Conservation (phyloP, 192 early-diverging fungal genomes). For the Mortierella alpina region DNA sequence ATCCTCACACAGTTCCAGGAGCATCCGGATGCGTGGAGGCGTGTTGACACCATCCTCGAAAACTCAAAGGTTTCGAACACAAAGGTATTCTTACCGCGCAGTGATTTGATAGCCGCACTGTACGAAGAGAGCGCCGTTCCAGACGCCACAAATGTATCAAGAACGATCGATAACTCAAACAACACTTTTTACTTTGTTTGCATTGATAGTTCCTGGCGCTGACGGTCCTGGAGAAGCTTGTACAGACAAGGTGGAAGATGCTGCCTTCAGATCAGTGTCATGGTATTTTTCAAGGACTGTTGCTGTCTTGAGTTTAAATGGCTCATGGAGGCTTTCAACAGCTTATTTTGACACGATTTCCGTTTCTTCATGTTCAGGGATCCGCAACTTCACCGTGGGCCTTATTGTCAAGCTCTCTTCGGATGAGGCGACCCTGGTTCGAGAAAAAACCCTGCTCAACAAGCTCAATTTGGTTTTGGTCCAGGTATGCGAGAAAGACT, state of each 20-base stretch:
- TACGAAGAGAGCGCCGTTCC: too few species aligned
- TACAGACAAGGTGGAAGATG: conserved; percentile 97
- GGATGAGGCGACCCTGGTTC: conserved; percentile 80
- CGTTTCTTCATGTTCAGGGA: conserved; percentile 62
- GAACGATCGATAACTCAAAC: too few species aligned
- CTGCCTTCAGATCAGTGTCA: conserved; percentile 83
- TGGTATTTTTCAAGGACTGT: conserved; percentile 54
- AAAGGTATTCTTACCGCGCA: conserved; percentile 70
- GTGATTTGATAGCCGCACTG: too few species aligned
- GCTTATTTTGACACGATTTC: background rate
- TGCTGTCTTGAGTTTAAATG: background rate
- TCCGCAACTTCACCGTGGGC: conserved; percentile 94
- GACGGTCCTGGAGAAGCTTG: conserved; percentile 91
- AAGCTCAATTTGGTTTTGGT: conserved; percentile 97
- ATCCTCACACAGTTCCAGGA: conserved; percentile 93
- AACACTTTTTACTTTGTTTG: too few species aligned
- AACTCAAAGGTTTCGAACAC: conserved; percentile 78
- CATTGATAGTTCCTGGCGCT: conserved; percentile 86
- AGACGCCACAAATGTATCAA: too few species aligned
- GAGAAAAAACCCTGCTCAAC: conserved; percentile 82
- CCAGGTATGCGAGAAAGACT: conserved; percentile 69
- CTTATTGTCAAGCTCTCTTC: conserved; percentile 92
- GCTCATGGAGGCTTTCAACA: background rate
- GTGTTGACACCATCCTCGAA: conserved; percentile 92
- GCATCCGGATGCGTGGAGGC: conserved; percentile 94